These are phyloP conservation scores for Isabelozyma gotoi DNA, from an alignment of 805 yeast genomes.

Conservation along the genomic window DNA sequence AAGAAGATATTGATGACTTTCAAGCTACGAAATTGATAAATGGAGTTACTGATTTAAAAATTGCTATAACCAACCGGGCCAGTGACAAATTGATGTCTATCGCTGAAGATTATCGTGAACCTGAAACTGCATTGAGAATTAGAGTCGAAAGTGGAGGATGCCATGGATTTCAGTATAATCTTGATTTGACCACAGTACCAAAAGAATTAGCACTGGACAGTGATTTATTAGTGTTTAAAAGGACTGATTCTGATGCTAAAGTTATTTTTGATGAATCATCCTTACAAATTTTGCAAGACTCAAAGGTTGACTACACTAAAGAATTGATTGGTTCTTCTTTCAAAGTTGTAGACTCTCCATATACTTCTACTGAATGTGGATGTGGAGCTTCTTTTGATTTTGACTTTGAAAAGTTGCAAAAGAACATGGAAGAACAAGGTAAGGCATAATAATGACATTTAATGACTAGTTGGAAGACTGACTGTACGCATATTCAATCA, in stretches of 20 bases:
- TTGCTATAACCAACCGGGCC: slow-evolving; percentile 51
- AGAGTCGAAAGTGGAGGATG: slow-evolving; percentile 96
- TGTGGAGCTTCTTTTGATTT: slow-evolving; percentile 49
- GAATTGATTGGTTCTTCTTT: slow-evolving; percentile 95
- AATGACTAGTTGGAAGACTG: no score
- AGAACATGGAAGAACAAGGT: slow-evolving; percentile 10
- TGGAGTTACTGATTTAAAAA: slow-evolving; percentile 35
- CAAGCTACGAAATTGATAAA: slow-evolving; percentile 29
- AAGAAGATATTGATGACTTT: slow-evolving; percentile 29
- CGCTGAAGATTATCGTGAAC: slow-evolving; percentile 52
- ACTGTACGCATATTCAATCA: no score
- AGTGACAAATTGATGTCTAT: slow-evolving; percentile 52
- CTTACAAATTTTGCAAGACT: slow-evolving; percentile 76
- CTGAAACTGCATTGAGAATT: slow-evolving; percentile 65
- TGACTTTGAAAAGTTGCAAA: slow-evolving; percentile 43
- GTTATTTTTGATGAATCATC: slow-evolving; percentile 80
- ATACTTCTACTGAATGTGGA: slow-evolving; percentile 57
- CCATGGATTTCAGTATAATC: slow-evolving; percentile 92
- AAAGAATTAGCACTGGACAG: slow-evolving; percentile 36
- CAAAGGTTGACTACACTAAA: slow-evolving; percentile 83
- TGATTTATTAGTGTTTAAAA: slow-evolving; percentile 54
- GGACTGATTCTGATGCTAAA: slow-evolving; percentile 63
- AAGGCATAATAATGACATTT: background rate
- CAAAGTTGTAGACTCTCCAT: slow-evolving; percentile 87
- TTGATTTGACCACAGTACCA: slow-evolving; percentile 54